Evolutionary conservation across 352 stramenopile genomes (phyloP).

Genomic region (Nothophytophthora sp.): DNA sequence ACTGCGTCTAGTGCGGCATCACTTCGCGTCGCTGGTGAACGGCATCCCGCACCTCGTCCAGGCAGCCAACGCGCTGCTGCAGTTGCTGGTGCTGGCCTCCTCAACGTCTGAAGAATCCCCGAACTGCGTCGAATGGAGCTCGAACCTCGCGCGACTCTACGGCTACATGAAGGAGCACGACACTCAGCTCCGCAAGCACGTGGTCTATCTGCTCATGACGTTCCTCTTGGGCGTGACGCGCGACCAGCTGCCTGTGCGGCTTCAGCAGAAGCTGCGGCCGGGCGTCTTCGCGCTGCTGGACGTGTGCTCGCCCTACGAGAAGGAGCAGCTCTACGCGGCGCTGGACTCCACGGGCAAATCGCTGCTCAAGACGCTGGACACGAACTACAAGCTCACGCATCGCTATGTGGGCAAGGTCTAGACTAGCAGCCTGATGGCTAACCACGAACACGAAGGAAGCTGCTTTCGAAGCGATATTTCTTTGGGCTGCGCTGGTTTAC

Average conservation of each 20-base stretch:
- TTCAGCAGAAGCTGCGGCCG: conserved; percentile 71
- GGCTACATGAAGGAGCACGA: conserved; percentile 88
- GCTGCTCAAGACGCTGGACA: conserved; percentile 85
- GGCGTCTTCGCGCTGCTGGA: conserved; percentile 81
- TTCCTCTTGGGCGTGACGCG: conserved; percentile 67
- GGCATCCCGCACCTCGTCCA: conserved; percentile 68
- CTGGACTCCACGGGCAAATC: conserved; percentile 84
- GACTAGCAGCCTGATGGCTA: conserved; percentile 5
- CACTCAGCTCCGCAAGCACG: conserved; percentile 78
- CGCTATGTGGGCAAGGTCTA: conserved; percentile 88
- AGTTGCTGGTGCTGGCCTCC: conserved; percentile 53
- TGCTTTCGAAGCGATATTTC: conserved; percentile 3
- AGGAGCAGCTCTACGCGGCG: conserved; percentile 83
- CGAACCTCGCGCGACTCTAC: conserved; percentile 85
- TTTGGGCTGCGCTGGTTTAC: too few relatives aligned
- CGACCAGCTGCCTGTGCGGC: conserved; percentile 49
- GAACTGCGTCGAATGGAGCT: conserved; percentile 64
- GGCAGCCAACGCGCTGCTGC: conserved; percentile 65
- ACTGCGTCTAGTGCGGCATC: conserved; percentile 74
- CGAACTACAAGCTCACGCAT: conserved; percentile 86
- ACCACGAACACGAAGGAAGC: conserved; percentile 1
- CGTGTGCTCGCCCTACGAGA: conserved; percentile 84
- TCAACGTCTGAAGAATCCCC: conserved; percentile 11
- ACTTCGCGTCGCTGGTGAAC: conserved; percentile 71
- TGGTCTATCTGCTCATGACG: conserved; percentile 79